Conservation (phyloP, 495 filamentous ascomycete species). For the Aspergillus avenaceus region DNA sequence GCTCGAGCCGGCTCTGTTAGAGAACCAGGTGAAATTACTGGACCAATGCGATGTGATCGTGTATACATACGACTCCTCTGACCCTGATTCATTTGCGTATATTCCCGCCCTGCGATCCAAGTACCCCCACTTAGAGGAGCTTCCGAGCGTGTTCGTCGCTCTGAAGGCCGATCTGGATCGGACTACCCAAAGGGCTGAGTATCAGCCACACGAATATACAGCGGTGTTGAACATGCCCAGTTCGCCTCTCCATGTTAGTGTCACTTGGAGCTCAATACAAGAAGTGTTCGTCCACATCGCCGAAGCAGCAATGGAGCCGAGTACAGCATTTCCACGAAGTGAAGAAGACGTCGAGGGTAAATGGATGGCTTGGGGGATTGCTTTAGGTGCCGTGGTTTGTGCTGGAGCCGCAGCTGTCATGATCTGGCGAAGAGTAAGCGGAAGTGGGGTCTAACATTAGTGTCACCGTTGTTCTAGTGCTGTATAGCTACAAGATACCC, state of each 20-base stretch:
- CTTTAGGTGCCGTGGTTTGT: slow-evolving; percentile 73
- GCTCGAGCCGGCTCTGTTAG: slow-evolving; percentile 85
- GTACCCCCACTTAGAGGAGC: slow-evolving; percentile 76
- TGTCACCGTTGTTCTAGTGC: slow-evolving; percentile 3
- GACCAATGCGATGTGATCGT: slow-evolving; percentile 90
- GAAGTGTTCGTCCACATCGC: slow-evolving; percentile 88
- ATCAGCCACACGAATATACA: slow-evolving; percentile 92
- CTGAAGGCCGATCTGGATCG: slow-evolving; percentile 93
- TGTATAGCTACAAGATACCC: slow-evolving; percentile 18
- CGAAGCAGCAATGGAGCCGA: slow-evolving; percentile 86
- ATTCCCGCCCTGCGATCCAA: slow-evolving; percentile 75
- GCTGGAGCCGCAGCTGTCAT: slow-evolving; percentile 77
- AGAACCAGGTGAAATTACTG: slow-evolving; percentile 86
- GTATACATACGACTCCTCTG: slow-evolving; percentile 94
- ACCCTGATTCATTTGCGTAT: slow-evolving; percentile 90
- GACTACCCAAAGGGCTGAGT: slow-evolving; percentile 84
- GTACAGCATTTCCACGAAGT: slow-evolving; percentile 77
- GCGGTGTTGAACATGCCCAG: slow-evolving; percentile 65
- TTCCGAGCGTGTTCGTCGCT: slow-evolving; percentile 87
- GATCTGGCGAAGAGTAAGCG: slow-evolving; percentile 59
- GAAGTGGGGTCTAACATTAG: slow-evolving; percentile 25
- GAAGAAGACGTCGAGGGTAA: slow-evolving; percentile 79
- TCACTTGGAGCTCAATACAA: slow-evolving; percentile 83
- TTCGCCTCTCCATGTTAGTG: slow-evolving; percentile 88
- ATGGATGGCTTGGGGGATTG: slow-evolving; percentile 79